Evolutionary conservation across 768 basidiomycete species (phyloP).

Genomic region (Amanita pallidorosea): DNA sequence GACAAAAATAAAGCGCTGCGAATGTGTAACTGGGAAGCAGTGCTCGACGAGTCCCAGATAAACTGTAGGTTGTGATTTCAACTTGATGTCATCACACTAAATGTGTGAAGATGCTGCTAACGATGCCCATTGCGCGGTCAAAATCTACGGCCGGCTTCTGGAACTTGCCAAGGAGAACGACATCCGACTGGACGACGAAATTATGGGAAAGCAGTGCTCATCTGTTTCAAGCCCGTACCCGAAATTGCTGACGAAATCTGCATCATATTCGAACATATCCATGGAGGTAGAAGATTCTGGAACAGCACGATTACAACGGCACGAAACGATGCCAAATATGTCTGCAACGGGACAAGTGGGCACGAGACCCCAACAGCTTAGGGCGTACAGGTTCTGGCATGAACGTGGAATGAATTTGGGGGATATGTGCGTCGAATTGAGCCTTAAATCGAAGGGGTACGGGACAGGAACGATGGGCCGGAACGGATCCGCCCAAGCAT

Average conservation of each 20-base stretch:
- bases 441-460: conserved; percentile 10
- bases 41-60: conserved; percentile 13
- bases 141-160: conserved; percentile 19
- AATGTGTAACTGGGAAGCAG: conserved; percentile 24
- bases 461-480: too few relatives aligned
- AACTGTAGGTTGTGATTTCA: conserved; percentile 14
- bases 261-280: not conserved
- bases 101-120: conserved; percentile 23
- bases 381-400: conserved; percentile 23
- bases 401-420: conserved; percentile 16
- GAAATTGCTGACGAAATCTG: not conserved
- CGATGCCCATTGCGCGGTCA: conserved; percentile 23
- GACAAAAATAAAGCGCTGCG: conserved; percentile 18
- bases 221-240: not conserved
- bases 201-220: not conserved
- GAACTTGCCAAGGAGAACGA: conserved; percentile 14
- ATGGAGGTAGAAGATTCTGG: not conserved
- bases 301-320: not conserved
- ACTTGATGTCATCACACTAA: not conserved
- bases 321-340: not conserved
- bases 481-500: too few relatives aligned
- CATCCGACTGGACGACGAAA: conserved; percentile 8
- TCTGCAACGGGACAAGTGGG: not conserved
- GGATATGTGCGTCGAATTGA: conserved; percentile 18
- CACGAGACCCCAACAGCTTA: conserved; percentile 17